Percentiles rank a stretch among this genome's conserved stretches.
Evolutionary conservation across 1,284 basidiomycete genomes (phyloP).

Genomic region (Nidula niveotomentosa): DNA sequence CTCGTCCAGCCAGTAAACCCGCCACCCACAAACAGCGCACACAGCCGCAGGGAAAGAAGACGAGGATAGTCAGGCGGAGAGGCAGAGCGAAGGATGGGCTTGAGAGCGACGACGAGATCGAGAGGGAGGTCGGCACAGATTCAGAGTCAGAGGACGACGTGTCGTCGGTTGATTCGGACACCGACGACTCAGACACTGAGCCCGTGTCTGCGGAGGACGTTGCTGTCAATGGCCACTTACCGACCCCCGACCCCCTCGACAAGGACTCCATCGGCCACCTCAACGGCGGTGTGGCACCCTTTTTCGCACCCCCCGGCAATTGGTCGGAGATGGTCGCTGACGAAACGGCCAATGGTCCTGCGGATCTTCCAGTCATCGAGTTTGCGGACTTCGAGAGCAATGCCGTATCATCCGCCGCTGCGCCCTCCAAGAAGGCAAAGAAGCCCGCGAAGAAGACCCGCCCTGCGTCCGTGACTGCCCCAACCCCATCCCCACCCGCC

Average conservation of each 20-base stretch:
- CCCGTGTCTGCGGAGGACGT: constrained; percentile 58
- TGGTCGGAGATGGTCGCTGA: constrained; percentile 88
- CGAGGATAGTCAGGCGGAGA: constrained; percentile 41
- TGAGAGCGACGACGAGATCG: constrained; percentile 74
- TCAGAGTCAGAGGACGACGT: constrained; percentile 59
- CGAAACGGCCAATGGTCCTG: constrained; percentile 55
- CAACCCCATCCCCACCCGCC: constrained; percentile 17
- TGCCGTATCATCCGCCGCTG: constrained; percentile 22
- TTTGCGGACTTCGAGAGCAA: constrained; percentile 65
- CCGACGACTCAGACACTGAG: constrained; percentile 70
- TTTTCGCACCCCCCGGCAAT: constrained; percentile 52
- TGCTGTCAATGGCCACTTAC: constrained; percentile 51
- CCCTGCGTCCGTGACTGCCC: constrained; percentile 12
- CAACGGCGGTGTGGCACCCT: constrained; percentile 39
- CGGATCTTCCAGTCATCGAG: constrained; percentile 76
- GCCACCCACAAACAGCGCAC: constrained; percentile 26
- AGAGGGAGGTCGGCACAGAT: constrained; percentile 65
- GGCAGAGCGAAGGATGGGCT: constrained; percentile 55
- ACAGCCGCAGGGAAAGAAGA: constrained; percentile 30
- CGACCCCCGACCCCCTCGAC: constrained; percentile 44
- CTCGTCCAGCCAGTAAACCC: constrained; percentile 26
- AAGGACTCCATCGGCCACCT: constrained; percentile 26
- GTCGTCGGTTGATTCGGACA: constrained; percentile 58
- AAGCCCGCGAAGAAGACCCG: constrained; percentile 29
- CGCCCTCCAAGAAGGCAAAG: constrained; percentile 33